Percentiles rank a stretch among this genome's conserved stretches.
phyloP scores from a whole-genome alignment of 306 rosid genomes.

The Trifolium repens region DNA sequence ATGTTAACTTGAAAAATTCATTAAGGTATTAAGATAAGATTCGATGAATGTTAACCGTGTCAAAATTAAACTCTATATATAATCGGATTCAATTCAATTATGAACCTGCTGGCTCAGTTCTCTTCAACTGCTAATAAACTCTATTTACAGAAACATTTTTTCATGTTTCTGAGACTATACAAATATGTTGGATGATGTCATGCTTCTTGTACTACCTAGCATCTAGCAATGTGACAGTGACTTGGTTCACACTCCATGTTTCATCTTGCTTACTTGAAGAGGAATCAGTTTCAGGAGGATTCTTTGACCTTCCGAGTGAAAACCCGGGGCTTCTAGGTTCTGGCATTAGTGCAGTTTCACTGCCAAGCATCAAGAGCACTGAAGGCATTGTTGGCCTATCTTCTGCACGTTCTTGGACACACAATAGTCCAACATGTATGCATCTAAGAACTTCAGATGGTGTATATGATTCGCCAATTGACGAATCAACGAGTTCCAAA shows the following conservation, averaged over 20 bases:
- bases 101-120: no score
- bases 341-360: slow-evolving; percentile 65
- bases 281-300: slow-evolving; percentile 56
- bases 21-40: not conserved
- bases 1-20: not conserved
- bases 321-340: slow-evolving; percentile 77
- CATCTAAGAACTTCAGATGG: slow-evolving; percentile 68
- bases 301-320: slow-evolving; percentile 50
- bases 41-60: not conserved
- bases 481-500: slow-evolving; percentile 64
- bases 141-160: slow-evolving; percentile 19
- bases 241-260: slow-evolving; percentile 70
- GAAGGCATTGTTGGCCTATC: slow-evolving; percentile 66
- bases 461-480: slow-evolving; percentile 48
- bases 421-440: slow-evolving; percentile 65
- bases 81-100: not conserved
- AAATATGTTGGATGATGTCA: slow-evolving; percentile 23
- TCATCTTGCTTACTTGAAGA: slow-evolving; percentile 69
- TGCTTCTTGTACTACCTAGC: slow-evolving; percentile 58
- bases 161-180: slow-evolving; percentile 30
- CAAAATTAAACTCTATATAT: not conserved
- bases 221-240: slow-evolving; percentile 68
- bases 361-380: slow-evolving; percentile 67
- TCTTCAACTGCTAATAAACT: not conserved
- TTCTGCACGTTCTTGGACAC: slow-evolving; percentile 65